Percentiles rank a stretch among this genome's conserved stretches.
phyloP scores from a whole-genome alignment of 2,329 filamentous ascomycete genomes.

The Xylariaceae sp. region DNA sequence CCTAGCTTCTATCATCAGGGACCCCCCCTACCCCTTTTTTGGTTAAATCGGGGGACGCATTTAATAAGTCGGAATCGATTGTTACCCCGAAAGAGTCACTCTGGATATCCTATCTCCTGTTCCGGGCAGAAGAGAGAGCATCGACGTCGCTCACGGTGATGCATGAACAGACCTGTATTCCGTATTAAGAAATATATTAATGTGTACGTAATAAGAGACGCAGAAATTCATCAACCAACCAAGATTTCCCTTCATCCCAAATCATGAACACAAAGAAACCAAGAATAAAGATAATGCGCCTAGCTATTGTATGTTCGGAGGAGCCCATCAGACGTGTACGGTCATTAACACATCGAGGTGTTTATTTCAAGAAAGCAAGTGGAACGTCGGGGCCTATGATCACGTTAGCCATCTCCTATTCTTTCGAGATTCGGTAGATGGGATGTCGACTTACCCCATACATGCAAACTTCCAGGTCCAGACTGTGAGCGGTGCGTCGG shows the following conservation, averaged over 20 bases:
- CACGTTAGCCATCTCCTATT: conserved; percentile 4
- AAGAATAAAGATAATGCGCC: background rate
- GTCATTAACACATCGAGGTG: background rate
- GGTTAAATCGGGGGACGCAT: background rate
- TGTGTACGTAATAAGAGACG: too few species aligned
- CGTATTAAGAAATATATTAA: too few species aligned
- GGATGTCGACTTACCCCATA: conserved; percentile 37
- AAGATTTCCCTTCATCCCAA: background rate
- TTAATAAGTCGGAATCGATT: too few species aligned
- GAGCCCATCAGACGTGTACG: background rate
- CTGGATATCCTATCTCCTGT: too few species aligned
- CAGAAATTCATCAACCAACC: too few species aligned
- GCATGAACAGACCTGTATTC: too few species aligned
- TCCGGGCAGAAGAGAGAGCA: too few species aligned
- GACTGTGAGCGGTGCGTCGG: conserved; percentile 40
- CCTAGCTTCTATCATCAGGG: background rate
- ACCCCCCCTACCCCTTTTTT: background rate
- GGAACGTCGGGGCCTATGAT: conserved; percentile 27
- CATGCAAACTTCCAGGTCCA: conserved; percentile 39
- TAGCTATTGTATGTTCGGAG: background rate
- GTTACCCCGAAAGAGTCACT: background rate
- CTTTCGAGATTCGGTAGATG: background rate
- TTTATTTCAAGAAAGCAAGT: conserved; percentile 24
- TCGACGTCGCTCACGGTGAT: too few species aligned
- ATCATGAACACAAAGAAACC: background rate